A percentile compares a stretch with the other conserved stretches of the same genome.
Conservation (phyloP, 257 asterid species). For the Solanum ossicruentum region DNA sequence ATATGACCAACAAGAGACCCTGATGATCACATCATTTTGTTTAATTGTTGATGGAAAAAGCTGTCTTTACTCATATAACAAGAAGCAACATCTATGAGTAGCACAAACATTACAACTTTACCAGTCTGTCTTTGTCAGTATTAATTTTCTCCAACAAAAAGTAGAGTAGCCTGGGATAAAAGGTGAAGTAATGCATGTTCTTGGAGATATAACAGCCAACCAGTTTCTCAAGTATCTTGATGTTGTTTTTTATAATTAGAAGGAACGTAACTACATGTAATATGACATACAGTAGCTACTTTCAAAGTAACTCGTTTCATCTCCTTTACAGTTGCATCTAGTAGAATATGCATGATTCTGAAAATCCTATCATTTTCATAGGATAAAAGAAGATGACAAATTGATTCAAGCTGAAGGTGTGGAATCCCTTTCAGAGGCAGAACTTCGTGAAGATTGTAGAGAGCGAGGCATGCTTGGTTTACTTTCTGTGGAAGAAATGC, state of each 20-base stretch:
- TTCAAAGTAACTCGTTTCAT: background rate
- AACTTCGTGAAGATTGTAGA: slow-evolving; percentile 87
- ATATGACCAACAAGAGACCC: background rate
- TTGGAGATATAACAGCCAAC: background rate
- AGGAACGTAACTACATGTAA: background rate
- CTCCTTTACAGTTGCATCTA: background rate
- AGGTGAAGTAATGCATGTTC: background rate
- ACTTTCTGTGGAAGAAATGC: slow-evolving; percentile 85
- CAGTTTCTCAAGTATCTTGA: background rate
- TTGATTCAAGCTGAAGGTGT: slow-evolving; percentile 84
- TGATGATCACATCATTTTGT: background rate
- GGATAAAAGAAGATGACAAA: slow-evolving; percentile 71
- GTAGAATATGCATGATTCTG: background rate
- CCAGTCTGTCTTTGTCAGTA: background rate
- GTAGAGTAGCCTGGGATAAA: background rate
- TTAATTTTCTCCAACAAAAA: too few species aligned
- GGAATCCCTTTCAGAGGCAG: slow-evolving; percentile 86
- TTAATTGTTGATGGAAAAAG: background rate
- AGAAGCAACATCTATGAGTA: background rate
- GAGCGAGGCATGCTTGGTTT: slow-evolving; percentile 87
- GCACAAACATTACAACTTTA: background rate
- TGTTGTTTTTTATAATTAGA: background rate
- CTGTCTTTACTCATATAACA: background rate
- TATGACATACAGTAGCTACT: background rate
- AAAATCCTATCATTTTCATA: slow-evolving; percentile 8